Conservation (phyloP, 225 moss, liverwort and hornwort species). For the Asterella californica region DNA sequence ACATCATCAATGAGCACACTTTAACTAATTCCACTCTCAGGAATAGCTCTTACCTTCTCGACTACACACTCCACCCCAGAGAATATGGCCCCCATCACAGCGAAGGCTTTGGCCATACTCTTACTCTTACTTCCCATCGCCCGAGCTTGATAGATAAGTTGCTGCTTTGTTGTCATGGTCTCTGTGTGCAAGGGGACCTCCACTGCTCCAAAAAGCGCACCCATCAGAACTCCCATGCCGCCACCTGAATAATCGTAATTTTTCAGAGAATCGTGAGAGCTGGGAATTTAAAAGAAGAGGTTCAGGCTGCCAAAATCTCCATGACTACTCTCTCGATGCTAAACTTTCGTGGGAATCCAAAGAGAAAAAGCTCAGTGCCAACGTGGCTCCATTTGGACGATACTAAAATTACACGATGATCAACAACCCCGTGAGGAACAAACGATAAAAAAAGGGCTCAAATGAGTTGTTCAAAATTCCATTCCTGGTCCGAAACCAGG, state of each 20-base stretch:
- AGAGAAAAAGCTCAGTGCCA: too few relatives aligned
- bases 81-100: constrained; percentile 95
- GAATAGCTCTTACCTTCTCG: constrained; percentile 59
- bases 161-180: constrained; percentile 88
- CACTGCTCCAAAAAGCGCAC: constrained; percentile 92
- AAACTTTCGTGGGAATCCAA: too few relatives aligned
- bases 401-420: neutral
- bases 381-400: too few relatives aligned
- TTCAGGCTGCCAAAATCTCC: too few relatives aligned
- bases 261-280: neutral
- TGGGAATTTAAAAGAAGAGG: neutral
- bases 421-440: too few relatives aligned
- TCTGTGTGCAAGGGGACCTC: constrained; percentile 79
- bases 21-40: neutral
- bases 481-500: neutral
- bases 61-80: constrained; percentile 85
- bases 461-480: neutral
- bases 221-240: constrained; percentile 98
- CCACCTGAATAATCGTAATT: constrained; percentile 51
- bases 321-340: too few relatives aligned
- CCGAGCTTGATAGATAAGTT: constrained; percentile 69
- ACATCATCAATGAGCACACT: too few relatives aligned
- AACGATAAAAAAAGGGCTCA: too few relatives aligned
- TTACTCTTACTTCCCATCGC: constrained; percentile 80
- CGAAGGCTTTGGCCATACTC: constrained; percentile 91